These are phyloP conservation scores for Syzygium syzygioides DNA, from an alignment of 441 rosid species.

Conservation along the genomic window DNA sequence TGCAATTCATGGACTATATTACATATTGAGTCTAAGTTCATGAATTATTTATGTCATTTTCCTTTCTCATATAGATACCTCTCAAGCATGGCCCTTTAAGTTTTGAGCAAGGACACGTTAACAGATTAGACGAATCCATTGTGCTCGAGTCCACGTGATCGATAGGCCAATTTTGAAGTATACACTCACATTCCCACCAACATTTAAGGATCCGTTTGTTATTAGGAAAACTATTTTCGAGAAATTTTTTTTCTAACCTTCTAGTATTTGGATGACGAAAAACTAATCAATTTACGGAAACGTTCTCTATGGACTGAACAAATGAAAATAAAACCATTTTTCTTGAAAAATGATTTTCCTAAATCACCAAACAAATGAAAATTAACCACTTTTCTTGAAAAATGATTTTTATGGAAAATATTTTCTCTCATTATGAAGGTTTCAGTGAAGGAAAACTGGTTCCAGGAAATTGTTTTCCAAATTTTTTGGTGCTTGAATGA, in stretches of 20 bases:
- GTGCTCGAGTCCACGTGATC: background rate
- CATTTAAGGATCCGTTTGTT: background rate
- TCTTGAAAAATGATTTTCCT: background rate
- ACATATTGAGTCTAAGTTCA: accelerated
- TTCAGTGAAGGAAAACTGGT: background rate
- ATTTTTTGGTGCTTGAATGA: background rate
- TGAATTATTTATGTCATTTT: too few relatives aligned
- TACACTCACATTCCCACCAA: accelerated
- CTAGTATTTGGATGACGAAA: accelerated
- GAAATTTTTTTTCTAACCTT: background rate
- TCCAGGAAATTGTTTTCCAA: background rate
- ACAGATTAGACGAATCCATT: background rate
- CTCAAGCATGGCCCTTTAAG: background rate
- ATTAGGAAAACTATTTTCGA: background rate
- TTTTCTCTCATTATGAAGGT: background rate
- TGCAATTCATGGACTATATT: too few relatives aligned
- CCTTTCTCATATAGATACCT: background rate
- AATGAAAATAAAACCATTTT: background rate
- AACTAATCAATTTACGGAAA: accelerated
- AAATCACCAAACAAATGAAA: background rate
- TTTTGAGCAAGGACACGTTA: accelerated
- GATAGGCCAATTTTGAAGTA: background rate
- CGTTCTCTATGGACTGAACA: accelerated
- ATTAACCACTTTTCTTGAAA: background rate
- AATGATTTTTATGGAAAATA: background rate